Evolutionary conservation across 495 filamentous ascomycete genomes (phyloP), one percentile per base, ranked within the genome.

Genomic region (Penicillium soppii): DNA sequence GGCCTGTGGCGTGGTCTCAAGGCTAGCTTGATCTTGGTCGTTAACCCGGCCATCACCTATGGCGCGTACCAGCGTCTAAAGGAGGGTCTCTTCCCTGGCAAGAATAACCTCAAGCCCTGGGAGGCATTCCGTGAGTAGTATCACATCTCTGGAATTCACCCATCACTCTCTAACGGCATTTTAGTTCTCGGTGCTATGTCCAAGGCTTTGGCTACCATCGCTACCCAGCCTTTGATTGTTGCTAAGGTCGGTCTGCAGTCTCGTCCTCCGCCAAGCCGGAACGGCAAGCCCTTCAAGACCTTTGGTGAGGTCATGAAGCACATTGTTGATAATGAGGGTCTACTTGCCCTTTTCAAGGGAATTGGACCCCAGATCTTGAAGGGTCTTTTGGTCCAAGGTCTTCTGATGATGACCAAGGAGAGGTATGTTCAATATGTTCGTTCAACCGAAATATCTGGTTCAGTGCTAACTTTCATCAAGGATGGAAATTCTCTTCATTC

Each of bases 361-460:
- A 95, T 99, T 64, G 92, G 85, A 0, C 94, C 94, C 1, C 94
- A 99, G 66, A 85, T 99, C 42, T 61, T 88, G 39, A 99, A 99
- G 70, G 94, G 95, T 15, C 72, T 99, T 37, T 59, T 97, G 38
- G 94, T 99, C 5, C 94, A 99, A 63, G 94, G 94, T 45, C 75
- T 97, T 41, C 74, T 99, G 20, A 99, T 99, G 94, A 99, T 97
- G 94, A 95, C 90, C 4, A 99, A 99, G 75, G 95, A 99, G 71
- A 82, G 91, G 91, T 95, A 80, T 53, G 82, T 68, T 27, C 1
- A 23, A 3, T 9, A 9, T 19, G 2, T 12, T 36, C n/a, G n/a
- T n/a, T n/a, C n/a, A n/a, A n/a, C 6, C 8, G 2, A 29, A 3
- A 30, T 12, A 17, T 49, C 4, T 16, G 26, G 12, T 35, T 35